phyloP scores from a whole-genome alignment of 2,329 filamentous ascomycete genomes.

The Plectosphaerella cucumerina region DNA sequence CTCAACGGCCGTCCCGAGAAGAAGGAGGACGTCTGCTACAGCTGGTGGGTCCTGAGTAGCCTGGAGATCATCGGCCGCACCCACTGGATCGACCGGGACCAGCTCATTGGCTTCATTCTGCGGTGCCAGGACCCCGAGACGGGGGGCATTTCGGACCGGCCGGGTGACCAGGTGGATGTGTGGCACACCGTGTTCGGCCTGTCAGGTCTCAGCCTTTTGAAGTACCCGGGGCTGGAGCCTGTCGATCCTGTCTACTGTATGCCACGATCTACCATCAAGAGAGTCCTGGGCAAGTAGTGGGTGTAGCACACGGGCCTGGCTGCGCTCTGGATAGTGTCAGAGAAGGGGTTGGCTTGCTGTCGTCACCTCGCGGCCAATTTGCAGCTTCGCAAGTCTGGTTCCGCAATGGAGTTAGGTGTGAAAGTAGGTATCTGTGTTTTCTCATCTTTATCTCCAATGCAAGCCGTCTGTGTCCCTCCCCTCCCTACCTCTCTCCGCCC shows the following conservation, averaged over 20 bases:
- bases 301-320: neutral
- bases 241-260: slow-evolving; percentile 89
- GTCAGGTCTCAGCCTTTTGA: slow-evolving; percentile 80
- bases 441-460: no score
- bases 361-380: no score
- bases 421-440: no score
- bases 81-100: slow-evolving; percentile 88
- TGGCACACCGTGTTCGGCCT: slow-evolving; percentile 92
- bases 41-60: slow-evolving; percentile 96
- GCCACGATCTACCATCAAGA: slow-evolving; percentile 63
- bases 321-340: no score
- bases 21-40: slow-evolving; percentile 94
- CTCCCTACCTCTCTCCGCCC: no score
- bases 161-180: slow-evolving; percentile 93
- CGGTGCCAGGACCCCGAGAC: slow-evolving; percentile 79
- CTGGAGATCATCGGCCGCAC: slow-evolving; percentile 81
- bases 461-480: no score
- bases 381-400: no score
- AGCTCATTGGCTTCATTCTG: slow-evolving; percentile 78
- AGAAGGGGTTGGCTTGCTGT: no score
- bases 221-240: slow-evolving; percentile 69
- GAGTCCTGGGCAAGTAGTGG: slow-evolving; percentile 39
- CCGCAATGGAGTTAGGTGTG: no score
- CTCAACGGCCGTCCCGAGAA: slow-evolving; percentile 95
- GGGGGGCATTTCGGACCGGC: slow-evolving; percentile 85